Base-by-base conservation (phyloP, 2,329 filamentous ascomycete species). In the Chrysosporium keratinophilum region DNA sequence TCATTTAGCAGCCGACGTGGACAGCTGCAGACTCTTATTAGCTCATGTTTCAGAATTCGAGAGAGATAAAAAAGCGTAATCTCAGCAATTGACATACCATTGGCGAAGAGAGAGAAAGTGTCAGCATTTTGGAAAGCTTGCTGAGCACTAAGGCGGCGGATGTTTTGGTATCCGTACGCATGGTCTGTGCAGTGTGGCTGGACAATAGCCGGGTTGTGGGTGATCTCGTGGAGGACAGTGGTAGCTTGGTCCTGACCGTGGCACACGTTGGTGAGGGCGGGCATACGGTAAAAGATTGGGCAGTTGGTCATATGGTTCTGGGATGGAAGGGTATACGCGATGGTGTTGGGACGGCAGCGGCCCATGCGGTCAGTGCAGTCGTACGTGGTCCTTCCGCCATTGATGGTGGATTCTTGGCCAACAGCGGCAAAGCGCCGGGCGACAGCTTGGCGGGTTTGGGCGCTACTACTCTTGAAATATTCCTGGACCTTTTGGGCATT, bases 221-320 rank as follows among this genome's bases (percentile, higher is more conserved):
- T 84, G 59, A 76, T 72, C 73, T 87, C 83, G 63, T 87, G 83
- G 11, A 87, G 66, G 28, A 76, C 76, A 14, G 82, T 85, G 9
- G 77, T 82, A 1, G 78, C 79, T 69, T 83, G 79, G 62, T 85
- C 83, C 68, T 85, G 82, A 2, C 62, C 75, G 63, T 85, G 80
- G 71, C 83, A 87, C 1, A 64, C 67, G 10, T 59, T 60, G 5
- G 76, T 69, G 31, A 79, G 55, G 1, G 72, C 71, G 0, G 78
- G 72, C 10, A 85, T 72, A 44, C 63, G 58, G 48, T 68, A 76
- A 71, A 82, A 85, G 69, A 80, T 66, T 11, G 74, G 71, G 68
- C 82, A 85, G 71, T 84, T 83, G 54, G 78, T 78, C 66, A 84
- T 78, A 63, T 76, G 70, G 65, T 76, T 77, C 23, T 61, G 62